Evolutionary conservation across 2,329 filamentous ascomycete genomes (phyloP).

Genomic region (Pyrenophora seminiperda): DNA sequence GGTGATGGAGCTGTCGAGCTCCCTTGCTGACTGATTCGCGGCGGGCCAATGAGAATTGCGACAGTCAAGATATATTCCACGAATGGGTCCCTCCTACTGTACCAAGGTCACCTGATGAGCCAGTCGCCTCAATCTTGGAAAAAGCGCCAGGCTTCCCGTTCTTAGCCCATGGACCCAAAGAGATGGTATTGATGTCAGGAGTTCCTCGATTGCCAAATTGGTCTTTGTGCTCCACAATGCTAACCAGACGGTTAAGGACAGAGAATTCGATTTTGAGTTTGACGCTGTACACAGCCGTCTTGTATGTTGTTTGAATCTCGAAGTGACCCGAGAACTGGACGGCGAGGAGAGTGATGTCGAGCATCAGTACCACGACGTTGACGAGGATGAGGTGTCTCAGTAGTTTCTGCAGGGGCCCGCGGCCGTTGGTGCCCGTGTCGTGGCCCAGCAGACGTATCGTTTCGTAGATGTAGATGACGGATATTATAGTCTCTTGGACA

Average conservation of each 20-base stretch:
- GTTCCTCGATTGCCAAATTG: too few relatives aligned
- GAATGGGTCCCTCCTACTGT: too few relatives aligned
- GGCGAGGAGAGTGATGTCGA: conserved; percentile 38
- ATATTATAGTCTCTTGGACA: conserved; percentile 48
- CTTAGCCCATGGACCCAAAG: too few relatives aligned
- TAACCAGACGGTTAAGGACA: conserved; percentile 56
- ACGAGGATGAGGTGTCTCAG: conserved; percentile 46
- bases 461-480: conserved; percentile 59
- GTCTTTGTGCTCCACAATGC: too few relatives aligned
- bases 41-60: too few relatives aligned
- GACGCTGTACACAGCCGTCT: conserved; percentile 52
- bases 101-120: too few relatives aligned
- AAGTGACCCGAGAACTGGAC: conserved; percentile 43
- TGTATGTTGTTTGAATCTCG: conserved; percentile 46
- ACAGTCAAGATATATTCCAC: too few relatives aligned
- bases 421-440: conserved; percentile 21
- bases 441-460: conserved; percentile 53
- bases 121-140: too few relatives aligned
- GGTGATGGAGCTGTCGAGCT: too few relatives aligned
- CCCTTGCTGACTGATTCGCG: too few relatives aligned
- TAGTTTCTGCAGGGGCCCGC: conserved; percentile 33
- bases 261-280: conserved; percentile 63
- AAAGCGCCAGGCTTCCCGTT: too few relatives aligned
- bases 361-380: conserved; percentile 42
- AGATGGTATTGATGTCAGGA: too few relatives aligned